Evolutionary conservation across 257 asterid genomes (phyloP).

Genomic region (Sherardia arvensis): DNA sequence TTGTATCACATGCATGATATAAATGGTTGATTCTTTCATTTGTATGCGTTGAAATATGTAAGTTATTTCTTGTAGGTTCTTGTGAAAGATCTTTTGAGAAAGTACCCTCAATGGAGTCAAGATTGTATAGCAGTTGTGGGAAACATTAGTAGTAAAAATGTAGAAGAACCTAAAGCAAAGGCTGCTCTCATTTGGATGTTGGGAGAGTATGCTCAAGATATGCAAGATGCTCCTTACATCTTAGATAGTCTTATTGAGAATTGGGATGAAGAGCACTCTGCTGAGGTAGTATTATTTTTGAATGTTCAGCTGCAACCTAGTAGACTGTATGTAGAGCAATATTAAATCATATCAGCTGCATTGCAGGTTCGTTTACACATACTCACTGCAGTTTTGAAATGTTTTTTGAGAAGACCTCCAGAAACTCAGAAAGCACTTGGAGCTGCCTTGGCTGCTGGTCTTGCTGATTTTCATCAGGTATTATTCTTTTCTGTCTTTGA

Average conservation of each 20-base stretch:
- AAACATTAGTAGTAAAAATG: slow-evolving; percentile 88
- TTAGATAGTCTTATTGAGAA: slow-evolving; percentile 78
- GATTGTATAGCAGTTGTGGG: slow-evolving; percentile 99
- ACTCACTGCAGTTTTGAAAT: slow-evolving; percentile 88
- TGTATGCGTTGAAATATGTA: slow-evolving; percentile 6
- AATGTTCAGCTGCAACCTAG: not conserved
- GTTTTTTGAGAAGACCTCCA: slow-evolving; percentile 89
- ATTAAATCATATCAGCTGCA: slow-evolving; percentile 2
- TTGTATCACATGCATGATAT: not conserved
- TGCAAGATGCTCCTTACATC: slow-evolving; percentile 95
- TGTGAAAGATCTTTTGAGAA: slow-evolving; percentile 95
- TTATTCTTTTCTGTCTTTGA: slow-evolving; percentile 10
- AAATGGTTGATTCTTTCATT: not conserved
- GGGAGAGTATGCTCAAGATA: slow-evolving; percentile 97
- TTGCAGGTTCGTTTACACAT: slow-evolving; percentile 90
- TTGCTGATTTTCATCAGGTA: slow-evolving; percentile 98
- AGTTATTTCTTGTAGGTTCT: slow-evolving; percentile 54
- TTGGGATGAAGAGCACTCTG: slow-evolving; percentile 96
- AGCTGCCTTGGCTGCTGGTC: slow-evolving; percentile 90
- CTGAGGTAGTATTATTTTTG: slow-evolving; percentile 51
- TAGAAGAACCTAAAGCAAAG: slow-evolving; percentile 97
- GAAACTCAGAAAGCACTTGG: slow-evolving; percentile 89
- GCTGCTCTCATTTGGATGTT: slow-evolving; percentile 99
- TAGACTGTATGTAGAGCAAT: not conserved
- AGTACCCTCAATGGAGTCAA: slow-evolving; percentile 99